phyloP scores from a whole-genome alignment of 2,329 filamentous ascomycete genomes.

The Fusarium annulatum region DNA sequence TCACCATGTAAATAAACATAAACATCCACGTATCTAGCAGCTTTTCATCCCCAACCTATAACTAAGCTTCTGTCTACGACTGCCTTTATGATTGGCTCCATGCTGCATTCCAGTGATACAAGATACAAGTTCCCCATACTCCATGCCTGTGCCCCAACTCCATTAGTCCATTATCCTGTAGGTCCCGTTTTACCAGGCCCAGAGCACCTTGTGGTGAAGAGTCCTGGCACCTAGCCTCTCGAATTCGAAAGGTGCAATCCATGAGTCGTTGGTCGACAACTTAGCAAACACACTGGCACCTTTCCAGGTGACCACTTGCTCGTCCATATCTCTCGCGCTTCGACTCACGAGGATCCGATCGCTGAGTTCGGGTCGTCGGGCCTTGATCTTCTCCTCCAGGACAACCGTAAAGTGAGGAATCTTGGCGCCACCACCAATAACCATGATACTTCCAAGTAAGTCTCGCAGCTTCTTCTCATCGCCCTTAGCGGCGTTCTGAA shows the following conservation, averaged over 20 bases:
- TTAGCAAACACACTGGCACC: slow-evolving; percentile 96
- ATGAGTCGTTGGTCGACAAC: slow-evolving; percentile 91
- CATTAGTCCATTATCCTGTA: slow-evolving; percentile 24
- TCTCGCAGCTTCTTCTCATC: slow-evolving; percentile 95
- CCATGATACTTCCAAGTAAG: slow-evolving; percentile 89
- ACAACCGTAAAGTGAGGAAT: slow-evolving; percentile 82
- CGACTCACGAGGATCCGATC: slow-evolving; percentile 72
- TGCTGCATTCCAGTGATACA: slow-evolving; percentile 20
- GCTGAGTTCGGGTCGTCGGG: slow-evolving; percentile 68
- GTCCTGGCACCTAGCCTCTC: slow-evolving; percentile 85
- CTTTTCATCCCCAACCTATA: slow-evolving; percentile 14
- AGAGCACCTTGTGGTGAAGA: slow-evolving; percentile 83
- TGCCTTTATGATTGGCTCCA: slow-evolving; percentile 4
- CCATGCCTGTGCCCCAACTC: slow-evolving; percentile 41
- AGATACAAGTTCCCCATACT: slow-evolving; percentile 38
- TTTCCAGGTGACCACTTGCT: slow-evolving; percentile 98
- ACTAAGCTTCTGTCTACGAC: slow-evolving; percentile 2
- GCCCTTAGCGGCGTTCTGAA: slow-evolving; percentile 84
- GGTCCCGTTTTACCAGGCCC: slow-evolving; percentile 62
- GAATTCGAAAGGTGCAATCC: slow-evolving; percentile 90
- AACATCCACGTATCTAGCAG: slow-evolving; percentile 3
- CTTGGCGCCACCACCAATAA: slow-evolving; percentile 87
- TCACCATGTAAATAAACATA: not conserved
- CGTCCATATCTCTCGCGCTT: slow-evolving; percentile 92
- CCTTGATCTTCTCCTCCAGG: slow-evolving; percentile 84